phyloP scores from a whole-genome alignment of 331 rosid genomes.

The Spiraea crenata region DNA sequence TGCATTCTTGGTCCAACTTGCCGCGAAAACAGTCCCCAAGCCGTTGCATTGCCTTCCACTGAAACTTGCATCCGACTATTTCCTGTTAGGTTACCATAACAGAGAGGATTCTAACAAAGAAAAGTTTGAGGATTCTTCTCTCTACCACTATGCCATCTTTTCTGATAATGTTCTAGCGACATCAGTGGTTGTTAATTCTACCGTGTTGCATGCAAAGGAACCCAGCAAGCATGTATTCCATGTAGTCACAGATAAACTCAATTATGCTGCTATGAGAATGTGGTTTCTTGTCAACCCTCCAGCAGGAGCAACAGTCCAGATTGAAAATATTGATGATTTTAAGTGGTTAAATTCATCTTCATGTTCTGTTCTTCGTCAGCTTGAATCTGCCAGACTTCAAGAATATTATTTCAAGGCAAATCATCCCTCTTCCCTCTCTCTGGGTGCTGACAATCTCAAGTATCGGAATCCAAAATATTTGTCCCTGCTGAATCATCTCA shows the following conservation, averaged over 20 bases:
- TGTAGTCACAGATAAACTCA: constrained; percentile 86
- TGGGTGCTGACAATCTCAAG: constrained; percentile 79
- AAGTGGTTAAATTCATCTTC: constrained; percentile 96
- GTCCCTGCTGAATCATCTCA: constrained; percentile 89
- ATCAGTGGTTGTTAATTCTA: constrained; percentile 92
- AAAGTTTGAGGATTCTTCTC: constrained; percentile 77
- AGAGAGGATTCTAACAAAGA: constrained; percentile 45
- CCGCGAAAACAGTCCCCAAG: constrained; percentile 89
- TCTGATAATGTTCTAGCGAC: constrained; percentile 93
- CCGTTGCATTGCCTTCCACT: constrained; percentile 87
- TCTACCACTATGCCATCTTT: constrained; percentile 88
- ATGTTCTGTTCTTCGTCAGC: constrained; percentile 93
- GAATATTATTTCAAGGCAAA: constrained; percentile 94
- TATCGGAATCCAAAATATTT: constrained; percentile 93
- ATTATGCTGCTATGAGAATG: constrained; percentile 88
- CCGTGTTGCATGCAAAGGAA: constrained; percentile 75
- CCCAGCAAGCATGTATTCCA: constrained; percentile 90
- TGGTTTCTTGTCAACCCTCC: constrained; percentile 92
- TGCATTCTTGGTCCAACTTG: constrained; percentile 87
- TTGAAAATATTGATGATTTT: constrained; percentile 85
- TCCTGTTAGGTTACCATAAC: constrained; percentile 60
- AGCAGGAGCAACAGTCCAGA: constrained; percentile 62
- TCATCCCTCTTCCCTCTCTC: constrained; percentile 82
- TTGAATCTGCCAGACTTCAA: constrained; percentile 85
- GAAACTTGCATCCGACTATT: constrained; percentile 79